Conservation (phyloP, 169 alveolate species). For the Eimeria maxima region DNA sequence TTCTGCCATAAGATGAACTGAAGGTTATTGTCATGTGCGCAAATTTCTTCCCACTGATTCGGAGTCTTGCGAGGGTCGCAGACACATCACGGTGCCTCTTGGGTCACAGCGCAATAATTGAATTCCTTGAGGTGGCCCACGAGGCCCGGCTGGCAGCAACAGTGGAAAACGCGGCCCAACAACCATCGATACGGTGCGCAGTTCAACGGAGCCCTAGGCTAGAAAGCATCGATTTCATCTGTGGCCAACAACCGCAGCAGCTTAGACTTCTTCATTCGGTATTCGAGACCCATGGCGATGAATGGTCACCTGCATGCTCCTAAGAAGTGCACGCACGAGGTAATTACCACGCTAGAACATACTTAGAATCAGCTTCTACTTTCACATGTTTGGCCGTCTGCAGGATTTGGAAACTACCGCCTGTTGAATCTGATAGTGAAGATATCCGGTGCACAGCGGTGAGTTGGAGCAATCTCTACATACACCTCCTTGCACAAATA, state of each 20-base stretch:
- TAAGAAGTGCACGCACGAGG: neutral
- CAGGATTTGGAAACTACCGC: conserved; percentile 72
- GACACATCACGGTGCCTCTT: conserved; percentile 72
- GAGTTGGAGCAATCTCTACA: neutral
- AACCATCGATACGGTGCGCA: conserved; percentile 58
- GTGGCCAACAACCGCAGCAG: neutral
- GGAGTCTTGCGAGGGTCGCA: neutral
- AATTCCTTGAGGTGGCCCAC: conserved; percentile 68
- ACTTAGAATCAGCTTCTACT: neutral
- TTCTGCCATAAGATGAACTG: neutral
- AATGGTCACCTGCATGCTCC: neutral
- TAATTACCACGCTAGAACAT: neutral
- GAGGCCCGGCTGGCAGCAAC: conserved; percentile 81
- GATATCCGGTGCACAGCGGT: conserved; percentile 71
- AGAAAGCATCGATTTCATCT: neutral
- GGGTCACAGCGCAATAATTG: conserved; percentile 77
- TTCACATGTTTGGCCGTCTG: neutral
- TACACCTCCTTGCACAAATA: neutral
- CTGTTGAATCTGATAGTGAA: conserved; percentile 27
- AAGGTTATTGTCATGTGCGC: neutral
- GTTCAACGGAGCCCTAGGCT: neutral
- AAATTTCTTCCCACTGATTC: neutral
- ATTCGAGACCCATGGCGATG: neutral
- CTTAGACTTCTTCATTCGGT: neutral
- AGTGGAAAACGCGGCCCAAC: conserved; percentile 76